These are phyloP conservation scores for Anaeromyces robustus DNA, from an alignment of 192 early-diverging fungal genomes.

Conservation along the genomic window DNA sequence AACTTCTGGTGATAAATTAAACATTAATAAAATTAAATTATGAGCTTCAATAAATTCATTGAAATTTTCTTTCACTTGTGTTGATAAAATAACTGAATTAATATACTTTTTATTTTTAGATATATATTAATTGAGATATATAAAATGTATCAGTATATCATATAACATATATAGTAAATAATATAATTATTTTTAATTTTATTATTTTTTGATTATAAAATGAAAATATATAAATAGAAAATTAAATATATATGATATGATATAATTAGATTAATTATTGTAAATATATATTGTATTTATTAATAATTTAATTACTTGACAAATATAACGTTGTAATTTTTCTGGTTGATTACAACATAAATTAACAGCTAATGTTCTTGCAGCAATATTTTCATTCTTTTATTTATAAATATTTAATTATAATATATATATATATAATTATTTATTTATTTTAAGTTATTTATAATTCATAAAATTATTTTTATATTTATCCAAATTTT, in stretches of 20 bases:
- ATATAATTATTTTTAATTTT: too few species aligned
- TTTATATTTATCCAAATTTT: too few species aligned
- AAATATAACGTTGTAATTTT: constrained; percentile 77
- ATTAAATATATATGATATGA: too few species aligned
- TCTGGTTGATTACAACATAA: constrained; percentile 59
- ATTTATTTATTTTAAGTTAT: too few species aligned
- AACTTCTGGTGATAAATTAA: constrained; percentile 52
- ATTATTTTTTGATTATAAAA: too few species aligned
- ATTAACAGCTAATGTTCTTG: constrained; percentile 64
- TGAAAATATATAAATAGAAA: too few species aligned
- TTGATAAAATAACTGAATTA: constrained; percentile 58
- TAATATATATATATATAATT: too few species aligned
- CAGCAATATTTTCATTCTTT: constrained; percentile 34
- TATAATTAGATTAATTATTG: too few species aligned
- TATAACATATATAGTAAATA: too few species aligned
- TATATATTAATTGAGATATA: too few species aligned
- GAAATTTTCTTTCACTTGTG: constrained; percentile 22
- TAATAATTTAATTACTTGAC: constrained; percentile 32
- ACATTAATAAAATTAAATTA: constrained; percentile 64
- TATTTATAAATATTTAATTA: not conserved
- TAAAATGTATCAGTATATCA: too few species aligned
- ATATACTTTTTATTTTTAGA: constrained; percentile 46
- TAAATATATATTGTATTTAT: not conserved
- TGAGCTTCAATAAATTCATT: constrained; percentile 53
- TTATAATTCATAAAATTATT: constrained; percentile 1